Evolutionary conservation across 768 basidiomycete species (phyloP).

Genomic region (Dioszegia hungarica): DNA sequence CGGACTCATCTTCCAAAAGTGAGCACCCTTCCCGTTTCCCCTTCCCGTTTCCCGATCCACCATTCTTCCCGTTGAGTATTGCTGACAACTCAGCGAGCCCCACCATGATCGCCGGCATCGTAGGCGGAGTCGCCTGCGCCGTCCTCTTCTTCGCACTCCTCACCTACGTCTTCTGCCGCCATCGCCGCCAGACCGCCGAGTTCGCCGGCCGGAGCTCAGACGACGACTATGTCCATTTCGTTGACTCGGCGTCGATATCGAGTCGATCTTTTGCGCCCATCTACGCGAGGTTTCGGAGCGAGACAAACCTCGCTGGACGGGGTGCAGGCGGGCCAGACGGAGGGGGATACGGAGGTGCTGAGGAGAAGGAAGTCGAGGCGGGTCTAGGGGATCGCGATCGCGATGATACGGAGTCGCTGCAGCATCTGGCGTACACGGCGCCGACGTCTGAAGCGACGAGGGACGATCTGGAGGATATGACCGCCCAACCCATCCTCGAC

Average conservation of each 20-base stretch:
- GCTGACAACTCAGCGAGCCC: not conserved
- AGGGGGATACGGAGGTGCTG: not conserved
- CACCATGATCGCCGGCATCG: constrained; percentile 5
- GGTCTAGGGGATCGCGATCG: not conserved
- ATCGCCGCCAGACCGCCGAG: not conserved
- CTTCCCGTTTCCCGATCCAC: too few species aligned
- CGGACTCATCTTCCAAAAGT: too few species aligned
- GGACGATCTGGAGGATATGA: not conserved
- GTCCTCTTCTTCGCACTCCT: constrained; percentile 1
- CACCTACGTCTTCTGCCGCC: not conserved
- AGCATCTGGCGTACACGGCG: not conserved
- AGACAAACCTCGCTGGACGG: not conserved
- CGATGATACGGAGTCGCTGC: not conserved
- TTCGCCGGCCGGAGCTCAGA: not conserved
- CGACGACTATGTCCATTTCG: constrained; percentile 1
- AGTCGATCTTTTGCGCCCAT: not conserved
- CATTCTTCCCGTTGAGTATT: too few species aligned
- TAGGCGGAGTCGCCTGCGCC: not conserved
- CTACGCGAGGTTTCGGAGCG: not conserved
- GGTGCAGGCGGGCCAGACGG: not conserved
- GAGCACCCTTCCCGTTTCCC: too few species aligned
- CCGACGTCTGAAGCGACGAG: not conserved
- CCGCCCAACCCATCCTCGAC: not conserved
- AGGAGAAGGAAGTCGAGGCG: not conserved
- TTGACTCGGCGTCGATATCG: not conserved